Conservation (phyloP, 208 protist genomes). For the Giardia duodenalis region DNA sequence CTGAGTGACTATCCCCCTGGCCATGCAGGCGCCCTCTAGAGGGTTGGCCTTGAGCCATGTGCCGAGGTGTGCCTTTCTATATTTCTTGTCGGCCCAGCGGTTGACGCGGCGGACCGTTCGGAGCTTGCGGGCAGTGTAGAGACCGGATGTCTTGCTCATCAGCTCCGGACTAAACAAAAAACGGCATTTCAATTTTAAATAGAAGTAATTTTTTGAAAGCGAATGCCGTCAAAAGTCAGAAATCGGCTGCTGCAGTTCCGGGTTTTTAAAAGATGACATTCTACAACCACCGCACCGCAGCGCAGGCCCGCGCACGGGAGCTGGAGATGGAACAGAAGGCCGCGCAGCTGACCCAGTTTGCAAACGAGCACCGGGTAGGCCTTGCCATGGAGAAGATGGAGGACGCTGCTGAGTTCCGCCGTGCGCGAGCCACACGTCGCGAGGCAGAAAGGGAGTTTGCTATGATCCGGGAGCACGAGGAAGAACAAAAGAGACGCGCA, state of each 20-base stretch:
- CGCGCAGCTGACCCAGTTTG: background rate
- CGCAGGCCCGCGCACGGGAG: background rate
- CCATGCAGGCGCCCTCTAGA: constrained; percentile 88
- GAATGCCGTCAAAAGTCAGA: too few species aligned
- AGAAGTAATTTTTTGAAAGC: too few species aligned
- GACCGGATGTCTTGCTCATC: constrained; percentile 53
- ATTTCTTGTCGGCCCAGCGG: constrained; percentile 86
- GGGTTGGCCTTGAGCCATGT: constrained; percentile 83
- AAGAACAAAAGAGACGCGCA: background rate
- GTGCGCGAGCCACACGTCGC: background rate
- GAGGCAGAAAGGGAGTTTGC: background rate
- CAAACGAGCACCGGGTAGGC: background rate
- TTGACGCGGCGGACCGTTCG: constrained; percentile 65
- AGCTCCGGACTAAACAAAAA: too few species aligned
- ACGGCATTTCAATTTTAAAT: too few species aligned
- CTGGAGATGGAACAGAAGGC: background rate
- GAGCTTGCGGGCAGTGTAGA: constrained; percentile 87
- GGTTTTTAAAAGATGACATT: background rate
- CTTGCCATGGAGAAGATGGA: background rate
- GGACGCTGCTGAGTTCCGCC: background rate
- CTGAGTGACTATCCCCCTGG: constrained; percentile 94
- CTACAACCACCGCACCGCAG: background rate
- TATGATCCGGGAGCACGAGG: constrained; percentile 16
- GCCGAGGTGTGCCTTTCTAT: constrained; percentile 85
- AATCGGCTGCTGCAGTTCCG: too few species aligned